These are phyloP conservation scores for Erodium maritimum DNA, from an alignment of 345 rosid species.

Conservation along the genomic window DNA sequence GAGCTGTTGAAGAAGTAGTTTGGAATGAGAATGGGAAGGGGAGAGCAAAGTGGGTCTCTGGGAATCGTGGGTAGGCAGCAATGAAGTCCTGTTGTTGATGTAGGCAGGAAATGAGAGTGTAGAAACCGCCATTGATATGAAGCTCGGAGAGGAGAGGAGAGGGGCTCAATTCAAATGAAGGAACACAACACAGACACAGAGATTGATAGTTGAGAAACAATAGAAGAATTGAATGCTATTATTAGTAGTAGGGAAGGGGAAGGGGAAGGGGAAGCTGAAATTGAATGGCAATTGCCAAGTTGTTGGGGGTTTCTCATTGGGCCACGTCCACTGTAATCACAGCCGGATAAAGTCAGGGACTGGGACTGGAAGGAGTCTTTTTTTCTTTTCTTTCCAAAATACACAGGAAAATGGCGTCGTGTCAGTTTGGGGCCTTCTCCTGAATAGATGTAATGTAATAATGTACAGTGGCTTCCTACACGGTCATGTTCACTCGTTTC, in stretches of 20 bases:
- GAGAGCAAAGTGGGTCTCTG: conserved; percentile 25
- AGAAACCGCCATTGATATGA: conserved; percentile 49
- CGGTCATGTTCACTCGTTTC: too few species aligned
- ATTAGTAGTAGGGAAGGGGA: not conserved
- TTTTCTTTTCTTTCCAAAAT: too few species aligned
- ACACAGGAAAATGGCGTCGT: too few species aligned
- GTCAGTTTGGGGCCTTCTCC: too few species aligned
- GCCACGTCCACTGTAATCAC: conserved; percentile 37
- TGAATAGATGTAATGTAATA: too few species aligned
- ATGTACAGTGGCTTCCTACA: too few species aligned
- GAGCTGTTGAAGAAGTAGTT: conserved; percentile 20
- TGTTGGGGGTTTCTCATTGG: conserved; percentile 20
- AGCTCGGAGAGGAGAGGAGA: not conserved
- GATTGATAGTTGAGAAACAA: not conserved
- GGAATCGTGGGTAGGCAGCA: conserved; percentile 24
- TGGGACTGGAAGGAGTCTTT: too few species aligned
- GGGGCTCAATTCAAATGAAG: not conserved
- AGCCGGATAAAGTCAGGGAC: conserved; percentile 26
- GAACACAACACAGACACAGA: conserved; percentile 5
- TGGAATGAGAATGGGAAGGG: conserved; percentile 31
- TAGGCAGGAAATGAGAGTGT: conserved; percentile 54
- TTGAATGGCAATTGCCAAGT: not conserved
- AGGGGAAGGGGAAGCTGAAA: not conserved
- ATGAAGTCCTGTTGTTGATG: conserved; percentile 12
- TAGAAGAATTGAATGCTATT: too few species aligned